Evolutionary conservation across 164 flowering plant genomes (phyloP).

Genomic region (Chimonanthus salicifolius): DNA sequence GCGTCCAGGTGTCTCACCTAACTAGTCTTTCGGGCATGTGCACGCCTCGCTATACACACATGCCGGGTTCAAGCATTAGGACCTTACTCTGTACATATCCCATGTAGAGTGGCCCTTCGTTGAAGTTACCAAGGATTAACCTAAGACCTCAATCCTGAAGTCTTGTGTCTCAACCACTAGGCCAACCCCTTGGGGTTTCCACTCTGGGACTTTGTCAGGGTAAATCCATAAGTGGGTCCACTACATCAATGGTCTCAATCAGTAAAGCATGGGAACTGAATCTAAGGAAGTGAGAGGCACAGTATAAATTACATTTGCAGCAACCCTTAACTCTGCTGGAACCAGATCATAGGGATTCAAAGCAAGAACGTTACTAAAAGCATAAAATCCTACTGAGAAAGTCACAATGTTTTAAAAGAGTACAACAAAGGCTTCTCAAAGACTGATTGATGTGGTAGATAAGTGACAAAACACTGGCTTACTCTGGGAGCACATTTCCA

Average conservation of each 20-base stretch:
- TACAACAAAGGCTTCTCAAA: background rate
- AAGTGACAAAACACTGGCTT: conserved; percentile 15
- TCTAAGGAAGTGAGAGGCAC: background rate
- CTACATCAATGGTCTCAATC: background rate
- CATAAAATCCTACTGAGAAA: background rate
- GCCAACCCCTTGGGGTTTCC: background rate
- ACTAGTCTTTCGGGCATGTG: too few species aligned
- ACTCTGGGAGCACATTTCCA: conserved; percentile 80
- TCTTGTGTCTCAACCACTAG: too few species aligned
- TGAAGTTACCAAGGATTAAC: too few species aligned
- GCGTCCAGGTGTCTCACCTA: too few species aligned
- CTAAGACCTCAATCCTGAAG: too few species aligned
- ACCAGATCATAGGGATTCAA: background rate
- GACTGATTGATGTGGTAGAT: background rate
- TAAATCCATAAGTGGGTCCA: background rate
- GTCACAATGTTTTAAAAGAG: background rate
- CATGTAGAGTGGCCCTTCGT: too few species aligned
- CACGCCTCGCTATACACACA: too few species aligned
- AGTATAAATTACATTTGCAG: background rate
- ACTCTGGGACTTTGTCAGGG: background rate
- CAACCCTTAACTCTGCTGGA: background rate
- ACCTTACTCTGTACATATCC: too few species aligned
- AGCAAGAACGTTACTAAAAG: background rate
- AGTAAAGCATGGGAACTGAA: background rate
- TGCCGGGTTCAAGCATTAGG: too few species aligned